phyloP scores from a whole-genome alignment of 768 basidiomycete genomes.

The Psilocybe tampanensis region DNA sequence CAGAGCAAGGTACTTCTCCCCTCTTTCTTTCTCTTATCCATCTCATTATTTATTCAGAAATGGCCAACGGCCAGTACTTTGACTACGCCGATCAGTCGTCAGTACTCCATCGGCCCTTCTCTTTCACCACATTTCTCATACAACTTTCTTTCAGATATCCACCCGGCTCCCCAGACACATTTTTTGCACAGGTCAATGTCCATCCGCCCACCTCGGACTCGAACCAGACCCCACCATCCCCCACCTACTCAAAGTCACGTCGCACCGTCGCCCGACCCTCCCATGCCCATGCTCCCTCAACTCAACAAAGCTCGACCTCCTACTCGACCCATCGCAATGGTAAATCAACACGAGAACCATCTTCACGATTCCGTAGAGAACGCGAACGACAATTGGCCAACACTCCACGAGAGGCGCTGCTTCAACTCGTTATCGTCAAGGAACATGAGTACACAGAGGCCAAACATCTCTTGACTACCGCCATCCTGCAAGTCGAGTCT shows the following conservation, averaged over 20 bases:
- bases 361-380: conserved; percentile 20
- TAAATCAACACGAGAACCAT: conserved; percentile 1
- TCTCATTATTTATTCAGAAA: neutral
- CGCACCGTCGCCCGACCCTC: conserved; percentile 5
- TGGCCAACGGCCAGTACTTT: conserved; percentile 12
- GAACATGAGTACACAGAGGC: conserved; percentile 31
- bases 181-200: conserved; percentile 14
- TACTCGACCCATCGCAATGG: conserved; percentile 7
- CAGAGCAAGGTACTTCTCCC: neutral
- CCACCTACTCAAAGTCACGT: conserved; percentile 3
- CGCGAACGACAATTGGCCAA: conserved; percentile 29
- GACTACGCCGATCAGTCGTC: conserved; percentile 13
- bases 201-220: conserved; percentile 22
- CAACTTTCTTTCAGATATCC: conserved; percentile 13
- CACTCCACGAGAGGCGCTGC: conserved; percentile 25
- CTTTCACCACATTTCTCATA: neutral
- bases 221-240: conserved; percentile 11
- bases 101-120: neutral
- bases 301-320: conserved; percentile 1
- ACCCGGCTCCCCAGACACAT: conserved; percentile 18
- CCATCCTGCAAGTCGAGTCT: conserved; percentile 27
- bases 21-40: neutral
- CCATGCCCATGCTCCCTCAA: conserved; percentile 2
- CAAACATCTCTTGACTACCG: conserved; percentile 28
- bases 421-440: conserved; percentile 25